Evolutionary conservation across 345 rosid genomes (phyloP).

Genomic region (Microthlaspi erraticum): DNA sequence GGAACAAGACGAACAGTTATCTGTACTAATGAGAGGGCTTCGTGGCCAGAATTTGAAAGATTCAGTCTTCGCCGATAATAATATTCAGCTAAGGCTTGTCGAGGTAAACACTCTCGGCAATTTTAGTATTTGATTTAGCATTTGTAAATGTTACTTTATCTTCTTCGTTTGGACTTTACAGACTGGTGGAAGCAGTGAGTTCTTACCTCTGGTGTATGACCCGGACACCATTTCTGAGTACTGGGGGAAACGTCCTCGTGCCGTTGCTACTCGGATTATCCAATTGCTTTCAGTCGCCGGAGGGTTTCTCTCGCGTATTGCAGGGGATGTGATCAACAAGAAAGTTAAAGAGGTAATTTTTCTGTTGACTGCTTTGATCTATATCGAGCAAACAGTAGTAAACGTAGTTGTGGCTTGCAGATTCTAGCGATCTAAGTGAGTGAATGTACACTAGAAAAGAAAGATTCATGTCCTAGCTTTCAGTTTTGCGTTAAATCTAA

Average conservation of each 20-base stretch:
- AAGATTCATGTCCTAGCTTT: neutral
- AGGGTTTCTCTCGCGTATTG: slow-evolving; percentile 85
- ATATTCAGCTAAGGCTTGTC: slow-evolving; percentile 74
- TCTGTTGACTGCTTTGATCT: slow-evolving; percentile 17
- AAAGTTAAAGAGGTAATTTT: slow-evolving; percentile 80
- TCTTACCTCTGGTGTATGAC: slow-evolving; percentile 87
- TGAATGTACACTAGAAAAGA: neutral
- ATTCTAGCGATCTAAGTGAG: no score
- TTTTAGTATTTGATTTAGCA: neutral
- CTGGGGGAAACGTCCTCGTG: slow-evolving; percentile 97
- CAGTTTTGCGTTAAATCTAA: neutral
- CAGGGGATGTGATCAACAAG: slow-evolving; percentile 75
- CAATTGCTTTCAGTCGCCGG: slow-evolving; percentile 93
- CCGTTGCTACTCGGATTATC: slow-evolving; percentile 80
- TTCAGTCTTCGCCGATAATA: slow-evolving; percentile 78
- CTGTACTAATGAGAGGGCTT: slow-evolving; percentile 89
- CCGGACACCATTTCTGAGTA: slow-evolving; percentile 84
- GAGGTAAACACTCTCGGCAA: slow-evolving; percentile 55
- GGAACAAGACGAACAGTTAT: slow-evolving; percentile 86
- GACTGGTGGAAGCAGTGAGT: slow-evolving; percentile 94
- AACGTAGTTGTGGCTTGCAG: neutral
- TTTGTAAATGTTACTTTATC: slow-evolving; percentile 15
- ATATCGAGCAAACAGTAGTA: neutral
- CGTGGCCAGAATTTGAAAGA: slow-evolving; percentile 92
- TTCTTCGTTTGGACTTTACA: slow-evolving; percentile 39